These are phyloP conservation scores for Cystobasidium pallidum DNA, from an alignment of 1,284 basidiomycete species.

Conservation along the genomic window DNA sequence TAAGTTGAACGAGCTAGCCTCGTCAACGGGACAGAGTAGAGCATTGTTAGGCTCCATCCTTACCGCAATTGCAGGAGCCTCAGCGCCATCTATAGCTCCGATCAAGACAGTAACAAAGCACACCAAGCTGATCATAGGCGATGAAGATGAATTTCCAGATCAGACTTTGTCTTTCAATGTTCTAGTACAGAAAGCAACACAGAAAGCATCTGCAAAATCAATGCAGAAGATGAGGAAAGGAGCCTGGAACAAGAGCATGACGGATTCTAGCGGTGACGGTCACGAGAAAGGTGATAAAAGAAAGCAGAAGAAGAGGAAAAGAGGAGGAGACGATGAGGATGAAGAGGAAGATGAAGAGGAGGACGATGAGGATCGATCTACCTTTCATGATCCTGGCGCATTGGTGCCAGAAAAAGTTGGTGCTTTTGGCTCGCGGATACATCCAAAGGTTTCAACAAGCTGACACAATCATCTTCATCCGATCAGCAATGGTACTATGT, in stretches of 20 bases:
- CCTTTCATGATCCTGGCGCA: slow-evolving; percentile 38
- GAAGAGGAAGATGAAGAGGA: slow-evolving; percentile 33
- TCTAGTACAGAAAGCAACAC: slow-evolving; percentile 37
- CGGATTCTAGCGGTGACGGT: background rate
- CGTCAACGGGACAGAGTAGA: slow-evolving; percentile 15
- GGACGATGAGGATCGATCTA: slow-evolving; percentile 33
- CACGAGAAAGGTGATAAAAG: background rate
- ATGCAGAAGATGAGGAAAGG: slow-evolving; percentile 42
- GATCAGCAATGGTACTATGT: slow-evolving; percentile 37
- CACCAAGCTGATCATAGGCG: slow-evolving; percentile 26
- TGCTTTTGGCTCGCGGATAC: background rate
- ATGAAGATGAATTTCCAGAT: slow-evolving; percentile 29
- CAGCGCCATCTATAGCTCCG: slow-evolving; percentile 32
- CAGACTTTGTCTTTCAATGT: slow-evolving; percentile 24
- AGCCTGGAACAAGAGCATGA: slow-evolving; percentile 26
- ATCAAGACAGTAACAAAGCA: slow-evolving; percentile 35
- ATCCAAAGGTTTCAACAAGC: background rate
- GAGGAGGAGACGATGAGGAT: slow-evolving; percentile 15
- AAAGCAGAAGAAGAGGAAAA: slow-evolving; percentile 16
- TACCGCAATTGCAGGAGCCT: slow-evolving; percentile 35
- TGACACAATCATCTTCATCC: background rate
- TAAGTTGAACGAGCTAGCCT: slow-evolving; percentile 26
- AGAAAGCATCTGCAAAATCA: slow-evolving; percentile 36
- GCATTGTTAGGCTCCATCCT: slow-evolving; percentile 24
- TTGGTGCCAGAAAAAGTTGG: slow-evolving; percentile 35